Conservation (phyloP, 1,284 basidiomycete genomes). For the Cutaneotrichosporon cutaneum region DNA sequence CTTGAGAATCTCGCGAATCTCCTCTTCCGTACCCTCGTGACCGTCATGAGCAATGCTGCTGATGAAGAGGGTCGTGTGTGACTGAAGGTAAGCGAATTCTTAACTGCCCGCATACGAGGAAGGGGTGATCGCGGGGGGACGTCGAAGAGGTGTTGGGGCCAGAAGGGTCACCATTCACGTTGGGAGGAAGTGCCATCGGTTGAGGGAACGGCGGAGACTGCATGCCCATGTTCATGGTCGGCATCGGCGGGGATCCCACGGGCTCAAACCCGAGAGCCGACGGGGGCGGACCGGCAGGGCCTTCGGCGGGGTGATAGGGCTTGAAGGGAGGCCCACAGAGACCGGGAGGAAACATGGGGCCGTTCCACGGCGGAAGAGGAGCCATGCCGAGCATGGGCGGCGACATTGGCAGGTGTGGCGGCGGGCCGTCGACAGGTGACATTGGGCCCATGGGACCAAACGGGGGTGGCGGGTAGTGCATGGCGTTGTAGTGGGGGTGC, state of each 20-base stretch:
- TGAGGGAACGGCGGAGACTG: background rate
- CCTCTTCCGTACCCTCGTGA: constrained; percentile 24
- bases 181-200: background rate
- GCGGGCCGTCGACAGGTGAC: background rate
- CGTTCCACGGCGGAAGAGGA: background rate
- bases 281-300: background rate
- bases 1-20: constrained; percentile 29
- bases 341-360: background rate
- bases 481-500: background rate
- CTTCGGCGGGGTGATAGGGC: background rate
- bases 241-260: background rate
- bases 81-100: constrained; percentile 5
- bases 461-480: background rate
- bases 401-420: background rate
- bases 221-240: background rate
- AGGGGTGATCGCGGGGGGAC: constrained; percentile 19
- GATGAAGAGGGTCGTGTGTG: constrained; percentile 30
- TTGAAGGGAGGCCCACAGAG: constrained; percentile 5
- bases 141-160: background rate
- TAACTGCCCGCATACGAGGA: constrained; percentile 12
- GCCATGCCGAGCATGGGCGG: background rate
- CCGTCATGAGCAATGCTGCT: constrained; percentile 34
- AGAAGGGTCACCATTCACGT: background rate
- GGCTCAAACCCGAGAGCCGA: background rate
- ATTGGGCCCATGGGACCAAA: background rate